Evolutionary conservation across 1,284 basidiomycete genomes (phyloP).

Genomic region (Rhodotorula sp.): DNA sequence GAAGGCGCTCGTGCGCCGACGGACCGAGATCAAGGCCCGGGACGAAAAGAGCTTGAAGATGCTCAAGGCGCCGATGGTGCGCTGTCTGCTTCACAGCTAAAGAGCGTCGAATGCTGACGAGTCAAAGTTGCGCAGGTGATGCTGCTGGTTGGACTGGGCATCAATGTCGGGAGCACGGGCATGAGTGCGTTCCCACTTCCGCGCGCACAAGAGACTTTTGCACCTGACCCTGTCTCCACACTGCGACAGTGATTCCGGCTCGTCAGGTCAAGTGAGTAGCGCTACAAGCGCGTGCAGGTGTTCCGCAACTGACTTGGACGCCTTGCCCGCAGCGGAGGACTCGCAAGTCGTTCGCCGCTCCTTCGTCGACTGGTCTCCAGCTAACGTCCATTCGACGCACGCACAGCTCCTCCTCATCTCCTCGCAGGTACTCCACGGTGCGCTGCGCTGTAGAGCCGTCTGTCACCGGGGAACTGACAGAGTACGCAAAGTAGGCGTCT

Average conservation of each 20-base stretch:
- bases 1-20: not conserved
- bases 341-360: not conserved
- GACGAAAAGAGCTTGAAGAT: not conserved
- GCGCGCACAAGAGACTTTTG: no score
- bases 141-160: no score
- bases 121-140: not conserved
- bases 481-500: no score
- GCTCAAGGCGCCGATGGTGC: not conserved
- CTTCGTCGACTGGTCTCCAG: not conserved
- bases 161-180: no score
- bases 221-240: no score
- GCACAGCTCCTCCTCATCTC: not conserved
- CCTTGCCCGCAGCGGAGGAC: not conserved
- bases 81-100: not conserved
- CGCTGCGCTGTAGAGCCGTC: not conserved
- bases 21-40: no score
- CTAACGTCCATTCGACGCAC: not conserved
- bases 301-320: no score
- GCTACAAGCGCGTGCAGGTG: no score
- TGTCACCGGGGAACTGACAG: no score
- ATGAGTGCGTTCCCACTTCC: no score
- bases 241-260: no score
- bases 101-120: not conserved
- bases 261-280: no score
- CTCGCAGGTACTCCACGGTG: not conserved